phyloP scores from a whole-genome alignment of 1,284 basidiomycete species.

The Rhodotorula sp. region DNA sequence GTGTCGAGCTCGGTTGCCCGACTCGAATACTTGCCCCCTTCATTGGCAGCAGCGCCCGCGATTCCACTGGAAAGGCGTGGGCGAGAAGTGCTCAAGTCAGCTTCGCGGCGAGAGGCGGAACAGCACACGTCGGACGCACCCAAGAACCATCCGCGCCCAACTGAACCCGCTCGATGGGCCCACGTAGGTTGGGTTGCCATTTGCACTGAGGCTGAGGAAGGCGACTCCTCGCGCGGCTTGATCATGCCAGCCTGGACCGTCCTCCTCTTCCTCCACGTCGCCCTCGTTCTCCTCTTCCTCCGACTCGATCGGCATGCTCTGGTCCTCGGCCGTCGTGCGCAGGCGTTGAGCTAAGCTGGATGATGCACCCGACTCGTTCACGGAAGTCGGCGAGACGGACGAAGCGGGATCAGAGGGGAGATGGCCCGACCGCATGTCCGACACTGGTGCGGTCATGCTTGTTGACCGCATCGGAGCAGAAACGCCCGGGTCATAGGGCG shows the following conservation, averaged over 20 bases:
- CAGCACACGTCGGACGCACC: not conserved
- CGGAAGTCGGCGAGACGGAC: not conserved
- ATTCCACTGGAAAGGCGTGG: not conserved
- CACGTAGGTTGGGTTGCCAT: slow-evolving; percentile 30
- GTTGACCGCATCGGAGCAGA: not conserved
- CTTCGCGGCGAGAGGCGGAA: not conserved
- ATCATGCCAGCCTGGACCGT: not conserved
- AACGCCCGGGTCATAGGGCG: not conserved
- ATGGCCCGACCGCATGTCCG: not conserved
- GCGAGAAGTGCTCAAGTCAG: not conserved
- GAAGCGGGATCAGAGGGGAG: not conserved
- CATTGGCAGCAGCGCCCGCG: not conserved
- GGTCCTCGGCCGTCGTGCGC: not conserved
- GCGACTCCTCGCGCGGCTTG: slow-evolving; percentile 26
- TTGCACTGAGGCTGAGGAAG: slow-evolving; percentile 16
- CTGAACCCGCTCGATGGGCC: slow-evolving; percentile 23
- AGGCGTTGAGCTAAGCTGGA: not conserved
- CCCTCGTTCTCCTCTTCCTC: slow-evolving; percentile 5
- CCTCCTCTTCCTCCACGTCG: slow-evolving; percentile 2
- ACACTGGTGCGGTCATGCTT: not conserved
- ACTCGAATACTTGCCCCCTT: slow-evolving; percentile 4
- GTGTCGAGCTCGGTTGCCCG: not conserved
- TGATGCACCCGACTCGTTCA: not conserved
- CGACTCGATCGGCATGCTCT: not conserved
- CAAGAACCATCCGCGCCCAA: slow-evolving; percentile 26